Base-by-base conservation (phyloP, 805 yeast genomes). In the Ogataea methylovora region DNA sequence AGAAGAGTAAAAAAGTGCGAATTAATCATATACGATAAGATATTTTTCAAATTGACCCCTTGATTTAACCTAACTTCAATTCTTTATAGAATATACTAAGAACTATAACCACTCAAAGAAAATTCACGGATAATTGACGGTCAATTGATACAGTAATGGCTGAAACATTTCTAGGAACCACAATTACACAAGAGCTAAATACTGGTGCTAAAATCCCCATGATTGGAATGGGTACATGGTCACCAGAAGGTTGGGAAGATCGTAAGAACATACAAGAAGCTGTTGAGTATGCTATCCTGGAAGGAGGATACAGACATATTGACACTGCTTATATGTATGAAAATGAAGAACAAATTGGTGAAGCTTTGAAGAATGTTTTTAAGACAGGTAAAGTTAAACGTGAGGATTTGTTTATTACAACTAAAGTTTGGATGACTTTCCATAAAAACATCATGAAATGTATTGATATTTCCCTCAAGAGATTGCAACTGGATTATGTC, bases 301-400 rank as follows among this genome's bases (percentile, higher is more conserved):
- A 57, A 34, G 56, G 59, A n/a, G 71, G 70, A 3, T 65, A 63
- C 38, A 46, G 60, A 20, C 66, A 58, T 44, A 57, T 65, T 36
- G 71, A 65, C 41, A 56, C 67, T 8, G 71, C 71, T 1, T 65
- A 48, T 11, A 41, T 54, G 27, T 65, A 65, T 40, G 54, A 48
- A 3, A 65, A 64, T 44, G 70, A 68, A 43, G 41, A 38, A 10
- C 57, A 61, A 34, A 71, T 67, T 4, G 70, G 69, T 4, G 35
- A 49, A 21, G 71, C 71, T 2, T 55, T 68, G 21, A 33, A 42
- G 21, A 40, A 34, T 37, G 39, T 8, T 15, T 38, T 22, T 15
- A 20, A 15, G 31, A 19, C 27, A 15, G 31, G 31, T n/a, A 23
- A 15, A 12, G 29, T 33, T 21, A 29, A 29, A 17, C 24, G 38